These are phyloP conservation scores for Curvularia lunata DNA, from an alignment of 2,329 filamentous ascomycete species.

Conservation along the genomic window DNA sequence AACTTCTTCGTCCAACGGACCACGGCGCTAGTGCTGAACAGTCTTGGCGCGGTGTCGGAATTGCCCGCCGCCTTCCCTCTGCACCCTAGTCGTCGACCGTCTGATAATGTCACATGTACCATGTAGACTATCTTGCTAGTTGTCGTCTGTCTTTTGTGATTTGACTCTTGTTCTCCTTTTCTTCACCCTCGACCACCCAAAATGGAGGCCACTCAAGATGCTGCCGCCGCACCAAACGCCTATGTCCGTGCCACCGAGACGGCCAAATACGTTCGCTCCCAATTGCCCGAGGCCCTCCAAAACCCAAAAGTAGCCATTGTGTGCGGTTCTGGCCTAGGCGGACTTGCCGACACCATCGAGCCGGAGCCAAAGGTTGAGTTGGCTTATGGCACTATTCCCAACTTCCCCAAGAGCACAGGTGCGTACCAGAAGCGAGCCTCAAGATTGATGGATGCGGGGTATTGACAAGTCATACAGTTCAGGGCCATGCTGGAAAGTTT, in stretches of 20 bases:
- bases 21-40: constrained; percentile 33
- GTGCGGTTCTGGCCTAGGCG: constrained; percentile 69
- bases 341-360: constrained; percentile 64
- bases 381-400: constrained; percentile 65
- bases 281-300: constrained; percentile 58
- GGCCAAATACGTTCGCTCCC: constrained; percentile 56
- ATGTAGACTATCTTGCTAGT: constrained; percentile 3
- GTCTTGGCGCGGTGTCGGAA: constrained; percentile 41
- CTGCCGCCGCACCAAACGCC: constrained; percentile 40
- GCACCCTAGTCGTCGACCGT: constrained; percentile 25
- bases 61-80: constrained; percentile 39
- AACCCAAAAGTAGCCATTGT: constrained; percentile 66
- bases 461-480: constrained; percentile 46
- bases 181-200: constrained; percentile 2
- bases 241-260: constrained; percentile 58
- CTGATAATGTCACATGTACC: constrained; percentile 19
- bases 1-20: constrained; percentile 27
- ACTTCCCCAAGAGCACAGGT: constrained; percentile 68
- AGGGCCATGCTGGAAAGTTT: constrained; percentile 69
- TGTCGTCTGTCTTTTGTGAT: background rate
- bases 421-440: constrained; percentile 24
- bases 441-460: constrained; percentile 1
- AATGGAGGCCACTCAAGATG: constrained; percentile 31
- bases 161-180: background rate
- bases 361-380: constrained; percentile 59